Evolutionary conservation across 192 early-diverging fungal species (phyloP).

Genomic region (Gonapodya sp.): DNA sequence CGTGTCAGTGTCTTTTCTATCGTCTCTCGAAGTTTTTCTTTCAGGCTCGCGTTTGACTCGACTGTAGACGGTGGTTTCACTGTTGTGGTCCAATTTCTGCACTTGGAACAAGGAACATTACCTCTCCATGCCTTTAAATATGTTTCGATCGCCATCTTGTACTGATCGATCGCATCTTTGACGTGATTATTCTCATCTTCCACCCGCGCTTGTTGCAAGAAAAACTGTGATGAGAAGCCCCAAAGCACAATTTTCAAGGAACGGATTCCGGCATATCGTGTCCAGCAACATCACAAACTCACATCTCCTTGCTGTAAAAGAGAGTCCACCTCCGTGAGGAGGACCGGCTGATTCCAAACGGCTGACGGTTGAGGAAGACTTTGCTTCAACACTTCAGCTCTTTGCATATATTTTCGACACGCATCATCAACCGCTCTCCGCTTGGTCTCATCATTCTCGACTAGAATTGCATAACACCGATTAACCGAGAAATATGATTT

Average conservation of each 20-base stretch:
- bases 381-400: neutral
- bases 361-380: neutral
- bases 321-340: neutral
- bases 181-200: slow-evolving; percentile 8
- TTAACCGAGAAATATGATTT: too few relatives aligned
- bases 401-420: neutral
- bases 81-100: neutral
- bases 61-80: neutral
- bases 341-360: neutral
- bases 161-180: slow-evolving; percentile 13
- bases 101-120: neutral
- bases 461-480: too few relatives aligned
- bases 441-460: neutral
- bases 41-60: neutral
- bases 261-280: neutral
- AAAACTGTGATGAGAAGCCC: neutral
- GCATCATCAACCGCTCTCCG: neutral
- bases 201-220: slow-evolving; percentile 10
- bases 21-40: slow-evolving; percentile 7
- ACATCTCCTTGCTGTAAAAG: neutral
- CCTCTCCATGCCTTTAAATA: slow-evolving; percentile 13
- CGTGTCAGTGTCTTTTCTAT: neutral
- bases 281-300: neutral
- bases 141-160: slow-evolving; percentile 3
- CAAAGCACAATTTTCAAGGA: neutral